phyloP scores from a whole-genome alignment of 176 grass and related monocot genomes.

The Cenchrus purpureus region DNA sequence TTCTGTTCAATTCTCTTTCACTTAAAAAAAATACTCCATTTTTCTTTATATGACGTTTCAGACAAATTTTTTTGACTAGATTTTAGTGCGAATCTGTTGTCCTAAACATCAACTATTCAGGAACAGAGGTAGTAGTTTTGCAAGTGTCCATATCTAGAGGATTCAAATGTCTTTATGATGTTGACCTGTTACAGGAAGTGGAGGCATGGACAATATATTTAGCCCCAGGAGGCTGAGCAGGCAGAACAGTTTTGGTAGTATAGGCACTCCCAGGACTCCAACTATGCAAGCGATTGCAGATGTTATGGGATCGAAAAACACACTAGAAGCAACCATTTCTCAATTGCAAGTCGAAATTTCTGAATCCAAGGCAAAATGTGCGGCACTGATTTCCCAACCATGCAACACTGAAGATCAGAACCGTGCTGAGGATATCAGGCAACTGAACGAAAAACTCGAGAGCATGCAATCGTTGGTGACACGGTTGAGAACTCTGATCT shows the following conservation, averaged over 20 bases:
- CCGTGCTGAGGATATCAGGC: conserved; percentile 48
- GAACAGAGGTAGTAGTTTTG: too few relatives aligned
- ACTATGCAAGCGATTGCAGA: conserved; percentile 43
- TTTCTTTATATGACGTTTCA: too few relatives aligned
- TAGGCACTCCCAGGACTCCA: conserved; percentile 70
- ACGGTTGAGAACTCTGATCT: conserved; percentile 67
- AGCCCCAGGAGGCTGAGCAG: conserved; percentile 72
- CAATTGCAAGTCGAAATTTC: conserved; percentile 70
- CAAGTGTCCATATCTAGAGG: background rate
- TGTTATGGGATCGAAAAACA: conserved; percentile 42
- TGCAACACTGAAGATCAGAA: conserved; percentile 45
- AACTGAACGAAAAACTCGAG: conserved; percentile 74
- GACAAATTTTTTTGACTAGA: too few relatives aligned
- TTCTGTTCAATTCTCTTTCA: too few relatives aligned
- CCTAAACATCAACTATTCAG: too few relatives aligned
- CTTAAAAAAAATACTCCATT: too few relatives aligned
- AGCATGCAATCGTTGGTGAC: conserved; percentile 82
- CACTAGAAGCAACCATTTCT: conserved; percentile 69
- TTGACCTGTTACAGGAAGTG: conserved; percentile 69
- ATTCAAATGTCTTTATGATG: conserved; percentile 19
- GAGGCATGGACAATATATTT: conserved; percentile 73
- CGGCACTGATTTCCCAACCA: conserved; percentile 51
- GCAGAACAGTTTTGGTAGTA: conserved; percentile 85
- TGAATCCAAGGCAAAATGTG: conserved; percentile 77
- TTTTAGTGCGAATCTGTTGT: too few relatives aligned